Base-by-base conservation (phyloP, 371 early-diverging fungal species). In the Paraphysoderma sedebokerense region DNA sequence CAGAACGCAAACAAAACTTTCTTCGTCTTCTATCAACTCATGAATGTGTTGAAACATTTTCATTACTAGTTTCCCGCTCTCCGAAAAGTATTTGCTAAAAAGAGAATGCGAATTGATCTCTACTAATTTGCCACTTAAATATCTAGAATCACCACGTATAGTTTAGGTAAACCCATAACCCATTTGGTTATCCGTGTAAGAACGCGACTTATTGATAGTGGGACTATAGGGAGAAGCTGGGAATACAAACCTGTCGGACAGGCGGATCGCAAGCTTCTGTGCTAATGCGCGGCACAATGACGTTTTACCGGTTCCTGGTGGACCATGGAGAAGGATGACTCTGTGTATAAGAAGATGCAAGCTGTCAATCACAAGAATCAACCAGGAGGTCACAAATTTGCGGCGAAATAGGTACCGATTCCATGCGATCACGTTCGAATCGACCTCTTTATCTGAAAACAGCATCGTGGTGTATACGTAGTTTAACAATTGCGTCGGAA, bases 251-350 rank as follows among this genome's bases (percentile, higher is more conserved):
- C 70, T 58, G 24, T 58, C 56, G 9, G 63, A 47, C 15, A 76
- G 52, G 31, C 78, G 57, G 39, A 82, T 72, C 0, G 79, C 60
- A 12, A 78, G 51, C 53, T 76, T 77, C 52, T 80, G 77, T 5
- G 80, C 74, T 17, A 82, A 52, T 1, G 77, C 81, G 34, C 63
- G 51, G 52, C 74, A 71, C 17, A 82, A 62, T 24, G 77, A 67
- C 0, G 81, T 77, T 55, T 82, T 82, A 4, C 82, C 82, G 34
- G 76, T 76, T n/a, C 79, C 73, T 0, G 78, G 77, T 4, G 74
- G 73, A 2, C 82, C 82, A 55, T 82, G 73, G 29, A 80, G 59
- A 35, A 79, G 51, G 8, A 72, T 62, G 22, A 77, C 68, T 19
- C 73, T 53, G 59, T 66, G 66, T 49, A 56, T 34, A 13, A n/a